Conservation (phyloP, 306 rosid species). For the Trifolium pratense region DNA sequence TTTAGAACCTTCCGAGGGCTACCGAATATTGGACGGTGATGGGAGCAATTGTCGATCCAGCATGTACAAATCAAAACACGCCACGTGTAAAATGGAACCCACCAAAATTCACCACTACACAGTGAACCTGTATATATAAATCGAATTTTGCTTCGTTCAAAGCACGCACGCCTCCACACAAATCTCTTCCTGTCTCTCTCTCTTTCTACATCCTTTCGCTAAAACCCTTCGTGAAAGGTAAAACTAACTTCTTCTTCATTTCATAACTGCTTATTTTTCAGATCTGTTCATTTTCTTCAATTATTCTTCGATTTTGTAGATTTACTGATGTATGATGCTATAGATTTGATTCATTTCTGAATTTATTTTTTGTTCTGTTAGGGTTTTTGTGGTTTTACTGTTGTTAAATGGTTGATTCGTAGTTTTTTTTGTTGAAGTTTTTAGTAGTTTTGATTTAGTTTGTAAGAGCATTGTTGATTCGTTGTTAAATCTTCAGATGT, state of each 20-base stretch:
- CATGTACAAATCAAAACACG: background rate
- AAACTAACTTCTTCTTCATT: background rate
- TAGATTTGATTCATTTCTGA: background rate
- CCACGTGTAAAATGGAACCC: constrained; percentile 25
- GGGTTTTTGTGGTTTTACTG: too few species aligned
- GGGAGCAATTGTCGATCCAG: background rate
- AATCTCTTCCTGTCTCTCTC: constrained; percentile 8
- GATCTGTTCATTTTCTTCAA: constrained; percentile 1
- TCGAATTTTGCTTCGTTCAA: constrained; percentile 30
- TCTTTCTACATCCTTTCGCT: constrained; percentile 27
- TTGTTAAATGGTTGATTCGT: background rate
- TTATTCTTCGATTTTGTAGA: background rate
- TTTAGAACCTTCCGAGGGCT: constrained; percentile 25
- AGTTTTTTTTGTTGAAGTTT: background rate
- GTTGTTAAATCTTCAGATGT: background rate
- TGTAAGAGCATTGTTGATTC: background rate
- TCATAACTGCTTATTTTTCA: too few species aligned
- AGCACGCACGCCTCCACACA: constrained; percentile 42
- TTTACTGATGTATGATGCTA: background rate
- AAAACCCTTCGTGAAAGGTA: constrained; percentile 46
- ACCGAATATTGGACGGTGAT: constrained; percentile 32
- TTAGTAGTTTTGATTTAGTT: background rate
- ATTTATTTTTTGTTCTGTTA: background rate
- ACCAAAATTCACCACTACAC: background rate
- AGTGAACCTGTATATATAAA: constrained; percentile 19